Percentiles rank a stretch among this genome's conserved stretches.
These are phyloP conservation scores for Scytalidium lignicola DNA, from an alignment of 2,329 filamentous ascomycete species.

Conservation along the genomic window DNA sequence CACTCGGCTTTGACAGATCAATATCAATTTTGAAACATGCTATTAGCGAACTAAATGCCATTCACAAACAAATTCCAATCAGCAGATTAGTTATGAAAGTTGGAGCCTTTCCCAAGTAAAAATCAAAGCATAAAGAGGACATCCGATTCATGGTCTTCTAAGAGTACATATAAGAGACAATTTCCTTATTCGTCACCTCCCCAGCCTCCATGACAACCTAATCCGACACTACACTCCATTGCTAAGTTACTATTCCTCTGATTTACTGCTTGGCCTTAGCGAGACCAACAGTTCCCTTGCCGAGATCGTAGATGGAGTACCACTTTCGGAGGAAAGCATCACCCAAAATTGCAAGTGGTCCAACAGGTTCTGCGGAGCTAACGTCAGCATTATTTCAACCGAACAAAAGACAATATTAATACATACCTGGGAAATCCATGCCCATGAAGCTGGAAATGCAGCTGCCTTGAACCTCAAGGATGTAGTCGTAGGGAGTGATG, in stretches of 20 bases:
- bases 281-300: slow-evolving; percentile 81
- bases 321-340: slow-evolving; percentile 79
- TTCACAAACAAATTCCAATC: neutral
- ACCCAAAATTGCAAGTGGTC: slow-evolving; percentile 90
- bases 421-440: slow-evolving; percentile 79
- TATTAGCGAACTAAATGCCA: neutral
- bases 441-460: slow-evolving; percentile 98
- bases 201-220: neutral
- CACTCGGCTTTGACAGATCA: too few relatives aligned
- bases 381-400: slow-evolving; percentile 68
- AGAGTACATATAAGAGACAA: neutral
- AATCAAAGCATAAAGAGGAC: neutral
- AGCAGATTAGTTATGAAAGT: neutral
- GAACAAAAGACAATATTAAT: slow-evolving; percentile 72
- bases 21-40: too few relatives aligned
- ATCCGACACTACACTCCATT: neutral
- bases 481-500: slow-evolving; percentile 86
- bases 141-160: neutral
- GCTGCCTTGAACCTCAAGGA: slow-evolving; percentile 88
- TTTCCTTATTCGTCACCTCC: neutral
- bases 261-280: slow-evolving; percentile 65
- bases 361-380: slow-evolving; percentile 77
- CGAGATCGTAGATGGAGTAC: slow-evolving; percentile 96
- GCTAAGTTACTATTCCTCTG: neutral
- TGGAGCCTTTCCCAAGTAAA: neutral